Conservation (phyloP, 371 early-diverging fungal species). For the Amoeboaphelidium protococcarum region DNA sequence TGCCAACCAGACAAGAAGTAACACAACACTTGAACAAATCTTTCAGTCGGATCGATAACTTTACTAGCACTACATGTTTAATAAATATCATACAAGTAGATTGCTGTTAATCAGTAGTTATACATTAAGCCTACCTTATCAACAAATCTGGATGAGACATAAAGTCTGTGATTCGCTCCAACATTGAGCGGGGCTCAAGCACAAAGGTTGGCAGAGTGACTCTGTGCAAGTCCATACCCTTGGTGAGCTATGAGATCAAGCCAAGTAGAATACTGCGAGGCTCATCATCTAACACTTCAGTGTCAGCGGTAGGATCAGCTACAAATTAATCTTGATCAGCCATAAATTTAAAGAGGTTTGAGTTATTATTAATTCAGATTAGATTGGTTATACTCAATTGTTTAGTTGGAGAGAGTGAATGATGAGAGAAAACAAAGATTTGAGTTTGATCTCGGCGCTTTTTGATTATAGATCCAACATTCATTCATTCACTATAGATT, state of each 20-base stretch:
- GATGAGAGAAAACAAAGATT: too few species aligned
- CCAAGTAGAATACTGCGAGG: conserved; percentile 55
- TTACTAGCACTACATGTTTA: neutral
- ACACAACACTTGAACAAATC: conserved; percentile 65
- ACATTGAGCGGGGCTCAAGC: conserved; percentile 76
- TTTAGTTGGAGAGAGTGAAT: too few species aligned
- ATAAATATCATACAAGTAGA: neutral
- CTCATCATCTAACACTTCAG: conserved; percentile 62
- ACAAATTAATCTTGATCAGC: neutral
- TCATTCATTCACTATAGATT: too few species aligned
- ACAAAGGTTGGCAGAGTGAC: conserved; percentile 90
- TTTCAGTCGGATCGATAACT: conserved; percentile 31
- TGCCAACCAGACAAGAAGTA: conserved; percentile 92
- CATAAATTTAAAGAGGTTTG: neutral
- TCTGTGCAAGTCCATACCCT: conserved; percentile 59
- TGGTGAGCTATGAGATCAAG: conserved; percentile 56
- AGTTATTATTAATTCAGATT: too few species aligned
- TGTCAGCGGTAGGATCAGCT: conserved; percentile 13
- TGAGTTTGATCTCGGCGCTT: too few species aligned
- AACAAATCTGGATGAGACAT: conserved; percentile 75
- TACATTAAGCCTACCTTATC: conserved; percentile 39
- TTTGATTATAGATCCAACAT: too few species aligned
- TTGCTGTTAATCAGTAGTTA: too few species aligned
- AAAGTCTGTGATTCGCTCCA: conserved; percentile 83
- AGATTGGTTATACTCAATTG: too few species aligned